Evolutionary conservation across 176 grass and related monocot genomes (phyloP), one percentile per base, ranked within the genome.

Genomic region (Themeda triandra): DNA sequence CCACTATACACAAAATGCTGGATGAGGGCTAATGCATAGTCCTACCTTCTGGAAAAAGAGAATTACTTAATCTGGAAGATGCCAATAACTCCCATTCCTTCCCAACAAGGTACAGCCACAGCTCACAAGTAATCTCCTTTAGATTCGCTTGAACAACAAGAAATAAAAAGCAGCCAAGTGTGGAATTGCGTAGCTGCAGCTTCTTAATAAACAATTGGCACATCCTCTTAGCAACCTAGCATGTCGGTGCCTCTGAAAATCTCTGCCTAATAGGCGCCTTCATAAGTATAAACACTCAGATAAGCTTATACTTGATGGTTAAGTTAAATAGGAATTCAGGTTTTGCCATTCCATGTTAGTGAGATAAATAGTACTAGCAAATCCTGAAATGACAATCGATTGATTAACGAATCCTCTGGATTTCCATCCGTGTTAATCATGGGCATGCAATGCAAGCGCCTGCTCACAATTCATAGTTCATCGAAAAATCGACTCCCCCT

Each of bases 1-100:
- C 83, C 63, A 80, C 92, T 97, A 46, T 48, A 73, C 46, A 81
- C 49, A 58, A 56, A 85, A 76, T 65, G 53, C 64, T n/a, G 33
- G 10, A 81, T 86, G 71, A 42, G 24, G 67, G 14, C 17, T 40
- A 85, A 71, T 65, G 24, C 76, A 64, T 24, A 45, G 1, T 18
- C 21, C 51, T 42, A 23, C 41, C 41, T 62, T 63, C n/a, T 42
- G 19, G 14, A 63, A 49, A 83, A n/a, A 25, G 41, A 77, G 2
- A 48, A 36, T 25, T 6, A 54, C 14, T 41, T 56, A 70, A 24
- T 53, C 30, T 56, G 33, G 24, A 75, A 66, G 25, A 64, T 45
- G 4, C 15, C n/a, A 65, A 49, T 37, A 49, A 80, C 11, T 35
- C 74, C 3, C 30, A 2, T 56, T 58, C 2, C n/a, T 36, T 78